These are phyloP conservation scores for Chamaecrista fasciculata DNA, from an alignment of 306 rosid species.

Conservation along the genomic window DNA sequence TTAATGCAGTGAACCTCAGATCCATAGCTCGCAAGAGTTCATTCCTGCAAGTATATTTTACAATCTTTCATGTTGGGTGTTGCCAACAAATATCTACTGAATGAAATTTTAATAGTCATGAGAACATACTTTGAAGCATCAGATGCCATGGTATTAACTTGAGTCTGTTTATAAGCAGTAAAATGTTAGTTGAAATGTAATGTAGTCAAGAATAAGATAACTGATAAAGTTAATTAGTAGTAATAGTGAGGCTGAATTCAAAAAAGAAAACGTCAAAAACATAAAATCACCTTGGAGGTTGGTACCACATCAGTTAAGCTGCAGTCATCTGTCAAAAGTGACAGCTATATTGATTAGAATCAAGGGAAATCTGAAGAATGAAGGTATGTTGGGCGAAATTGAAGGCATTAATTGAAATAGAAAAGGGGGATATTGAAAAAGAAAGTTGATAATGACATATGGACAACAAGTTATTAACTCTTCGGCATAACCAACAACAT, in stretches of 20 bases:
- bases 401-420: not conserved
- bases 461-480: not conserved
- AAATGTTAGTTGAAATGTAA: constrained; percentile 37
- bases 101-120: constrained; percentile 35
- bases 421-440: not conserved
- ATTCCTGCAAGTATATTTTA: constrained; percentile 62
- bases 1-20: constrained; percentile 75
- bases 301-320: constrained; percentile 32
- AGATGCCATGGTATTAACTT: constrained; percentile 51
- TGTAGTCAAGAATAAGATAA: constrained; percentile 18
- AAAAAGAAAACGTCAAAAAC: constrained; percentile 30
- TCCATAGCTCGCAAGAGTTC: constrained; percentile 90
- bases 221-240: constrained; percentile 21
- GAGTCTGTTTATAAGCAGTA: constrained; percentile 50
- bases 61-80: constrained; percentile 33
- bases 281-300: constrained; percentile 39
- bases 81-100: constrained; percentile 28
- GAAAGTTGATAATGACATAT: not conserved
- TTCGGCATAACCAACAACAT: constrained; percentile 5
- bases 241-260: constrained; percentile 7
- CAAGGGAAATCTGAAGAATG: constrained; percentile 9
- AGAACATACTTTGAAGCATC: constrained; percentile 85
- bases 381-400: not conserved
- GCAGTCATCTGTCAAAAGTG: constrained; percentile 41
- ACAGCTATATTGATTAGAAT: constrained; percentile 14